A percentile compares a stretch with the other conserved stretches of the same genome.
Conservation (phyloP, 2,329 filamentous ascomycete species). For the Neurospora crassa region DNA sequence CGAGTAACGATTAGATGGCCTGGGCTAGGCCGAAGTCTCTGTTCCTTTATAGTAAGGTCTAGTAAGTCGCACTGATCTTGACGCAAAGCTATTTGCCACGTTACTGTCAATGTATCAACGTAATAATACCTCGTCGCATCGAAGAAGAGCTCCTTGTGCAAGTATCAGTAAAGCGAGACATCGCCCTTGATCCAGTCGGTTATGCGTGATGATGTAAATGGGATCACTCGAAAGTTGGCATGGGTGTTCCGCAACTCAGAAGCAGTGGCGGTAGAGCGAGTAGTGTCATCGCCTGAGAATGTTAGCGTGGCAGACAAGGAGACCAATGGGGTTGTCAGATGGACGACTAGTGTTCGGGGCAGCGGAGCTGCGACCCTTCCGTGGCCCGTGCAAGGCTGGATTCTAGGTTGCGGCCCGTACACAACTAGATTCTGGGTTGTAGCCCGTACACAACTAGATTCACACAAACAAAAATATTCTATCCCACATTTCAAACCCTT, state of each 20-base stretch:
- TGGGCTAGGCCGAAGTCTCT: background rate
- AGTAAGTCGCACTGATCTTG: background rate
- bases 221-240: background rate
- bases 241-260: background rate
- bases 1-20: background rate
- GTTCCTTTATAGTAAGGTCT: background rate
- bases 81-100: background rate
- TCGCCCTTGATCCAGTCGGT: background rate
- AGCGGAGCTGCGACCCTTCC: no score
- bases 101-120: background rate
- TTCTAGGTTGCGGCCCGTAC: no score
- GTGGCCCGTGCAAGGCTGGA: no score
- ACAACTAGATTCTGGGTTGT: no score
- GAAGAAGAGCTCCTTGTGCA: background rate
- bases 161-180: background rate
- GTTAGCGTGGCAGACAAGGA: background rate
- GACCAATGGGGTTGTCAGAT: background rate
- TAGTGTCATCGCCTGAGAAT: background rate
- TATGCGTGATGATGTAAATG: background rate
- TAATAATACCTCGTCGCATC: background rate
- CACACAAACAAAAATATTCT: no score
- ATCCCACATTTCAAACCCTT: no score
- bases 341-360: no score
- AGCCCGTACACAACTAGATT: no score
- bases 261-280: background rate